Evolutionary conservation across 2,329 filamentous ascomycete species (phyloP), one percentile per base, ranked within the genome.

Genomic region (Dothideomycetes sp.): DNA sequence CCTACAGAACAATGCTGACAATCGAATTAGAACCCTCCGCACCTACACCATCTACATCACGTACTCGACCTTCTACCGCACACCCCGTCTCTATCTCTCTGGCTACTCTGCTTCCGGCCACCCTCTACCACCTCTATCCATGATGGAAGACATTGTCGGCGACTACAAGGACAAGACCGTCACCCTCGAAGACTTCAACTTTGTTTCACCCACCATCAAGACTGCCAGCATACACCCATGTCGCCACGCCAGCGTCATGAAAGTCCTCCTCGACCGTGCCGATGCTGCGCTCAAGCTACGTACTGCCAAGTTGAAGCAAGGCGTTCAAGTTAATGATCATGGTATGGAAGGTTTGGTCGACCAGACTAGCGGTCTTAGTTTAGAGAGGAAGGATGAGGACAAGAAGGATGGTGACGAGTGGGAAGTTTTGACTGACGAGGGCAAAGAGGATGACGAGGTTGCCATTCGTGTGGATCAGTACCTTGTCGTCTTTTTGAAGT

Each of bases 31-130:
- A 43, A 80, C 84, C 80, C 47, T 84, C 37, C 83, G 91, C 51
- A 94, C 85, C n/a, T 98, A 98, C 64, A 94, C 84, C 31, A 81
- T 98, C 51, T 98, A 98, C 72, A 96, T 98, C 57, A 91, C 87
- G 65, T 98, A 98, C 68, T 85, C 88, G 4, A 84, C 88, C 25
- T 95, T 94, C 70, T 98, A 96, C 67, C 84, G 86, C 52, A 96
- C 91, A 4, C 91, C 91, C 0, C 85, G 91, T 23, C 77, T 96
- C 54, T 98, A 95, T 63, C 78, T 98, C 33, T 93, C 87, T 0
- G 91, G 91, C 54, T 96, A 96, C 63, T 82, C 51, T 15, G 49
- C 50, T 7, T 51, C 49, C n/a, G 55, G 58, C 41, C 45, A 87
- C 49, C 87, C 88, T 2, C 79, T 94, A 0, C 77, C 82, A 3